A percentile compares a stretch with the other conserved stretches of the same genome.
phyloP scores from a whole-genome alignment of 1,139 yeast genomes.

The Saccharomyces hybrid region DNA sequence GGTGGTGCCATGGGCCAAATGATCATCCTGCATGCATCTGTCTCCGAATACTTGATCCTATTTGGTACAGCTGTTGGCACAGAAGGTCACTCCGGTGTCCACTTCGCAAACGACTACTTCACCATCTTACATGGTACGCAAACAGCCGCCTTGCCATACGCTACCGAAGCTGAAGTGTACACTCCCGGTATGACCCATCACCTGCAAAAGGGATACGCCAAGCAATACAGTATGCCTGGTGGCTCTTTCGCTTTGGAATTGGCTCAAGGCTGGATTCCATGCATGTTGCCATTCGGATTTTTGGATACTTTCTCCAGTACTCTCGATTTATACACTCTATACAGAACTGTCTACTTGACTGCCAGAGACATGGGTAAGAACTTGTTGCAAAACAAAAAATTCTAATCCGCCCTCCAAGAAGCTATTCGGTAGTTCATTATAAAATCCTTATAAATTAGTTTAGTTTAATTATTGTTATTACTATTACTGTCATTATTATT shows the following conservation, averaged over 20 bases:
- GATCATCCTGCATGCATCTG: slow-evolving; percentile 93
- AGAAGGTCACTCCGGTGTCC: slow-evolving; percentile 96
- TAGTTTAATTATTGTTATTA: not conserved
- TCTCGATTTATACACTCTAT: slow-evolving; percentile 62
- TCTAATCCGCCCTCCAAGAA: slow-evolving; percentile 35
- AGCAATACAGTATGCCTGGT: slow-evolving; percentile 79
- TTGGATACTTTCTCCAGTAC: slow-evolving; percentile 75
- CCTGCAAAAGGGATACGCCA: slow-evolving; percentile 59
- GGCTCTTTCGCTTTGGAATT: slow-evolving; percentile 85
- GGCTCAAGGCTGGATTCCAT: slow-evolving; percentile 98
- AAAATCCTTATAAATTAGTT: not conserved
- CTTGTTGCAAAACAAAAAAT: slow-evolving; percentile 44
- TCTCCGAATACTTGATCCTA: slow-evolving; percentile 82
- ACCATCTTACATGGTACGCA: slow-evolving; percentile 79
- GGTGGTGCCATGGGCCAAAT: slow-evolving; percentile 99
- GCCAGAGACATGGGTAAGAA: slow-evolving; percentile 71
- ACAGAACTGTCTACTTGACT: slow-evolving; percentile 63
- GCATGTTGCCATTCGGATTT: slow-evolving; percentile 95
- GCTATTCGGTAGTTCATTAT: not conserved
- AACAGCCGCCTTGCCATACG: slow-evolving; percentile 59
- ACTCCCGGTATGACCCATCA: slow-evolving; percentile 80
- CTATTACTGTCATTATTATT: no score
- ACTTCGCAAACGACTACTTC: slow-evolving; percentile 94
- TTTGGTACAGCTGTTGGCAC: slow-evolving; percentile 89
- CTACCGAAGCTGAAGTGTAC: slow-evolving; percentile 57